Evolutionary conservation across 441 rosid species (phyloP), one percentile per base, ranked within the genome.

Genomic region (Biscutella laevigata): DNA sequence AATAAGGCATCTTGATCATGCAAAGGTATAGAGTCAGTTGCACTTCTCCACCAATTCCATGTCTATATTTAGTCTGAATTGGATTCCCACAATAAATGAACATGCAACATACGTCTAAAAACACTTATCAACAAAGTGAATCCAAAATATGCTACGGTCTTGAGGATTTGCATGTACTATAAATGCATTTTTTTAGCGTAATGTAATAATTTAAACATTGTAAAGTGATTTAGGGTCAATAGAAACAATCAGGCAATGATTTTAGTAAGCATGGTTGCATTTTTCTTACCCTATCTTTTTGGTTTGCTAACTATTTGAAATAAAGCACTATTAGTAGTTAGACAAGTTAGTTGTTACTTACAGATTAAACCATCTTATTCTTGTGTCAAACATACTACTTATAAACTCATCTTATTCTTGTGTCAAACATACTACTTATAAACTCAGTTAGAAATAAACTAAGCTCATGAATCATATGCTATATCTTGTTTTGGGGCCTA

Each of bases 1-100:
- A 61, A 81, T 81, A 61, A 85, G 74, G 59, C 85, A 91, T 77
- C 79, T 91, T 78, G 91, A 91, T 62, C 69, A 77, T 75, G 94
- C 97, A 25, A 86, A 82, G 92, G 99, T 85, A 73, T 59, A 34
- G 70, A 60, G 20, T 46, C 45, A 2, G 24, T 65, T 5, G 17
- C 26, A 34, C 52, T 64, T 43, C 36, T 17, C 52, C 43, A 49
- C 45, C 26, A 57, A 19, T 17, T 57, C 50, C 27, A 47, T 48
- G 48, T 45, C 38, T 56, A 20, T 33, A 44, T 63, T 40, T 39
- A 19, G 30, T 49, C 42, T 30, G 25, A 14, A 28, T 21, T 48
- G 43, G 19, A 16, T 45, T 24, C 35, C 20, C 3, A 22, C 48
- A 29, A 45, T 45, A n/a, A n/a, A n/a, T n/a, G 8, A 10, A 8